phyloP scores from a whole-genome alignment of 768 basidiomycete species.

The Pleurotus sapidus region DNA sequence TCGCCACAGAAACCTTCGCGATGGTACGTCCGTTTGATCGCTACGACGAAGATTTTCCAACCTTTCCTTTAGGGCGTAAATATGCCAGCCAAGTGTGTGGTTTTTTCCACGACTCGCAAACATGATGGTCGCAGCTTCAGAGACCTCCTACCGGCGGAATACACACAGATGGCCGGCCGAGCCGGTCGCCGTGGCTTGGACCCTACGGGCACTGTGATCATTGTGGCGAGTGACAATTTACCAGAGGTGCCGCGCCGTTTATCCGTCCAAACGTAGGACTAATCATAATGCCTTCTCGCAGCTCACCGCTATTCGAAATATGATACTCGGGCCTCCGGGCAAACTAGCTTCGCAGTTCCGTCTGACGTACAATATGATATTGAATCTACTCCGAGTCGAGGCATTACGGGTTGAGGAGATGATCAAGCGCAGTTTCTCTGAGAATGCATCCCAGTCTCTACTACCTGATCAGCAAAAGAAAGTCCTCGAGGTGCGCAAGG shows the following conservation, averaged over 20 bases:
- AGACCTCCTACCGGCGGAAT: conserved; percentile 87
- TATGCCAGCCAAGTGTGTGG: conserved; percentile 97
- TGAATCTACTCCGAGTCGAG: conserved; percentile 94
- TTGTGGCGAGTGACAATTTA: conserved; percentile 77
- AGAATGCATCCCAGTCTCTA: conserved; percentile 91
- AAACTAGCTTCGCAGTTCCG: conserved; percentile 96
- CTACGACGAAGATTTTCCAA: neutral
- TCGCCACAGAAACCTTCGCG: conserved; percentile 98
- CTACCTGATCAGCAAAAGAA: conserved; percentile 92
- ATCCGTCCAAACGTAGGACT: too few relatives aligned
- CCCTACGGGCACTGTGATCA: conserved; percentile 92
- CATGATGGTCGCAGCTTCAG: conserved; percentile 94
- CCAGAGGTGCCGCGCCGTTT: conserved; percentile 62
- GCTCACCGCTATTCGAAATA: conserved; percentile 73
- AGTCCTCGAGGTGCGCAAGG: conserved; percentile 66
- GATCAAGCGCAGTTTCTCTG: conserved; percentile 99
- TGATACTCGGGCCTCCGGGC: conserved; percentile 94
- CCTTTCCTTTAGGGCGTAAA: conserved; percentile 83
- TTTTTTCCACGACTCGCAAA: conserved; percentile 92
- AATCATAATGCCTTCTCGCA: conserved; percentile 22
- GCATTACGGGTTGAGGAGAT: conserved; percentile 97
- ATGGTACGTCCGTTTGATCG: conserved; percentile 63
- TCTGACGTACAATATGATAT: conserved; percentile 98
- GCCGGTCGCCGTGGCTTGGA: conserved; percentile 96
- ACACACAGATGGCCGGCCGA: conserved; percentile 99